A percentile compares a stretch with the other conserved stretches of the same genome.
phyloP scores from a whole-genome alignment of 73 alveolate genomes.

The Paramecium octaurelia region DNA sequence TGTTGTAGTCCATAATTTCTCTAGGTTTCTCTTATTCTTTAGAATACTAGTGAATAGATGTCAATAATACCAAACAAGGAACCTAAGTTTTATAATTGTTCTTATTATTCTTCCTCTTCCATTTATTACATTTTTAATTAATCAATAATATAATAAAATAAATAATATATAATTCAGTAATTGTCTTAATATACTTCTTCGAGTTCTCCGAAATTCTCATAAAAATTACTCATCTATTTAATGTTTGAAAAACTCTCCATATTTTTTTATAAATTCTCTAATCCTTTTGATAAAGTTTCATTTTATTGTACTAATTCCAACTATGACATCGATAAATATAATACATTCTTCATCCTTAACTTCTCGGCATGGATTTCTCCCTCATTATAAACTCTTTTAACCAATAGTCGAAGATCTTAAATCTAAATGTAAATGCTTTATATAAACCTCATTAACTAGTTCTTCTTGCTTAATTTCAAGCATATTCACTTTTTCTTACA shows the following conservation, averaged over 20 bases:
- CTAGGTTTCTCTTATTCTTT: constrained; percentile 9
- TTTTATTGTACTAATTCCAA: background rate
- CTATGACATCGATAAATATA: background rate
- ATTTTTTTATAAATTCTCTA: background rate
- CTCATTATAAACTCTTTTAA: constrained; percentile 7
- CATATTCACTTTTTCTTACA: background rate
- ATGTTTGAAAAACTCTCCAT: background rate
- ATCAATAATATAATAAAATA: background rate
- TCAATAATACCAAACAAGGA: background rate
- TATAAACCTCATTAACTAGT: constrained; percentile 12
- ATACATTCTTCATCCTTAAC: background rate
- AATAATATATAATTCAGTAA: background rate
- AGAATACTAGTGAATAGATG: no score
- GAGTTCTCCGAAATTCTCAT: background rate
- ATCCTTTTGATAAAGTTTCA: background rate
- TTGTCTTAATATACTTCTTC: background rate
- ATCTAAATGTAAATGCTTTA: background rate
- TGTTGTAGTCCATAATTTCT: constrained; percentile 21
- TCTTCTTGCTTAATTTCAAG: background rate
- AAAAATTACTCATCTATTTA: background rate
- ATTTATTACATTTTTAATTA: background rate
- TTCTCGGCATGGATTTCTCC: background rate
- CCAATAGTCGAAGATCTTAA: background rate
- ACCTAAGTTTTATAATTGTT: constrained; percentile 2
- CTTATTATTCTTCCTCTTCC: background rate